Percentiles rank a stretch among this genome's conserved stretches.
Evolutionary conservation across 495 filamentous ascomycete species (phyloP).

Genomic region (Penicillium turbatum): DNA sequence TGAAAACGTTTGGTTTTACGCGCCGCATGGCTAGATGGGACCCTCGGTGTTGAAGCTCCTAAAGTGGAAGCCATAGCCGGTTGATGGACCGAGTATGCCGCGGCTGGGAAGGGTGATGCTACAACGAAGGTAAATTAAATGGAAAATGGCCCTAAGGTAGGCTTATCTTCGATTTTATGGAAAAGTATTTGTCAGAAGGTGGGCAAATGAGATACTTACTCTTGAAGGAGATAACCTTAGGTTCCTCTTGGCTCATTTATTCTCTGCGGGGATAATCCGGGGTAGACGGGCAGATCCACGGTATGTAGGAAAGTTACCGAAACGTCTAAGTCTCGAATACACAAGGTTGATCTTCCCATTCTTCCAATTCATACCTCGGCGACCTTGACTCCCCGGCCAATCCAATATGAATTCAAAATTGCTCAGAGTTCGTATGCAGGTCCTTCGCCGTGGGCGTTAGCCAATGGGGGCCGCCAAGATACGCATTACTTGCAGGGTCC

Average conservation of each 20-base stretch:
- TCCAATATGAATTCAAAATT: too few relatives aligned
- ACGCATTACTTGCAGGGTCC: neutral
- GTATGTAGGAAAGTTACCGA: neutral
- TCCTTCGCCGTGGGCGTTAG: neutral
- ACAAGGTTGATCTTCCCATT: too few relatives aligned
- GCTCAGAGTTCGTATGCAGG: too few relatives aligned
- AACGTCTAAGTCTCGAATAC: too few relatives aligned
- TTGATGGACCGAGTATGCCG: neutral
- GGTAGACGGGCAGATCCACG: neutral
- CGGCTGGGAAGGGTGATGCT: neutral
- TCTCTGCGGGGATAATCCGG: neutral
- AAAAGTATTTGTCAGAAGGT: too few relatives aligned
- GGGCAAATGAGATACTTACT: too few relatives aligned
- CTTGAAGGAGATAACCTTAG: too few relatives aligned
- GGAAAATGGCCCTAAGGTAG: neutral
- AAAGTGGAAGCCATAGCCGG: neutral
- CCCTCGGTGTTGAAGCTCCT: neutral
- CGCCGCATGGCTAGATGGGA: neutral
- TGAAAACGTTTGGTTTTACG: neutral
- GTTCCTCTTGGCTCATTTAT: too few relatives aligned
- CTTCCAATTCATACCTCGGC: too few relatives aligned
- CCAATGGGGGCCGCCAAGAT: neutral
- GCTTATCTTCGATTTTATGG: too few relatives aligned
- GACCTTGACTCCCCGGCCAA: too few relatives aligned
- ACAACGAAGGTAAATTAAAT: neutral